phyloP scores from a whole-genome alignment of 2,329 filamentous ascomycete species.

The Ophiocordyceps australis region DNA sequence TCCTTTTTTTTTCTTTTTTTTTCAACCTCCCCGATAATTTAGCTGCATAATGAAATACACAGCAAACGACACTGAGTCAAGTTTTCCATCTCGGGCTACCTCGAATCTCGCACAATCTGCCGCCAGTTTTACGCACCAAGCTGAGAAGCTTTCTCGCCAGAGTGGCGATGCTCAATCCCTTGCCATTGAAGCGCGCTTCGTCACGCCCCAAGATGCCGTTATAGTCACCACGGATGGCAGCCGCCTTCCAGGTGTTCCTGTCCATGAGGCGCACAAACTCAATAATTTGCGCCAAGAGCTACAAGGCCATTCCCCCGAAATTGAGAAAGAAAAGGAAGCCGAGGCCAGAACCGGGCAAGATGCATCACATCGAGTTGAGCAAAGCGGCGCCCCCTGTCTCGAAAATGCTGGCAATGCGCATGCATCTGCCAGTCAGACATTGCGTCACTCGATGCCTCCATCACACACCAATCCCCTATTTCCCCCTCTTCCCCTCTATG shows the following conservation, averaged over 20 bases:
- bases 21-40: constrained; percentile 2
- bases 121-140: constrained; percentile 41
- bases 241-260: constrained; percentile 48
- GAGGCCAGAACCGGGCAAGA: too few relatives aligned
- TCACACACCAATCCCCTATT: constrained; percentile 66
- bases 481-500: constrained; percentile 67
- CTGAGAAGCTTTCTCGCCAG: constrained; percentile 33
- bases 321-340: too few relatives aligned
- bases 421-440: constrained; percentile 25
- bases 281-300: constrained; percentile 41
- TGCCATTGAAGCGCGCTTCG: constrained; percentile 43
- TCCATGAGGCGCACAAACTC: constrained; percentile 52
- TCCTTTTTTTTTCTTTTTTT: background rate
- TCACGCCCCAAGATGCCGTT: constrained; percentile 55
- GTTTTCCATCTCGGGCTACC: too few relatives aligned
- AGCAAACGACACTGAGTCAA: too few relatives aligned
- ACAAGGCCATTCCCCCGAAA: constrained; percentile 10
- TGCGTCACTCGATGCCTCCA: constrained; percentile 35
- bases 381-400: constrained; percentile 7
- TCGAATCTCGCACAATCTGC: constrained; percentile 17
- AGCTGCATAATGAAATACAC: constrained; percentile 7
- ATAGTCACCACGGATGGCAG: constrained; percentile 50
- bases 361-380: constrained; percentile 6
- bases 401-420: constrained; percentile 17
- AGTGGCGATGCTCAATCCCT: constrained; percentile 16